phyloP scores from a whole-genome alignment of 352 stramenopile genomes.

The Pythium utonaiense region DNA sequence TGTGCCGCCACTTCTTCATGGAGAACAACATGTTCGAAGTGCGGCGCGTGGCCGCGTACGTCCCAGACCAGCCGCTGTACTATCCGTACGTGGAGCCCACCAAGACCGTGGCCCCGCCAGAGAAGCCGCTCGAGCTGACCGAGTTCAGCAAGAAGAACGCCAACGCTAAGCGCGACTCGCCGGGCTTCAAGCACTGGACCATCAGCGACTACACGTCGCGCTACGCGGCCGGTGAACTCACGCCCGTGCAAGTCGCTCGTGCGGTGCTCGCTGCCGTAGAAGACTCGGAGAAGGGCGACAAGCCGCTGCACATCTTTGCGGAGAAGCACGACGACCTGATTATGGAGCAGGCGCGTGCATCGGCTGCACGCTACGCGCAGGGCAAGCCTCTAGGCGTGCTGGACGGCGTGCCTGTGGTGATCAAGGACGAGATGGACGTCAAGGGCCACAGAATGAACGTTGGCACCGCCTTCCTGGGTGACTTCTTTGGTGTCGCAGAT shows the following conservation, averaged over 20 bases:
- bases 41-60: conserved; percentile 46
- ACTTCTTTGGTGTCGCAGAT: conserved; percentile 34
- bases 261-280: conserved; percentile 56
- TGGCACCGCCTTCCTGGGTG: conserved; percentile 75
- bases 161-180: conserved; percentile 20
- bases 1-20: conserved; percentile 41
- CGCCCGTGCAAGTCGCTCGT: conserved; percentile 65
- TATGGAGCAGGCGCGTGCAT: conserved; percentile 56
- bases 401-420: conserved; percentile 83
- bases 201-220: conserved; percentile 63
- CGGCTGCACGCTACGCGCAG: conserved; percentile 64
- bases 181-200: conserved; percentile 64
- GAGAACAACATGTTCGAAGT: conserved; percentile 67
- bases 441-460: conserved; percentile 61
- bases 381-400: conserved; percentile 67
- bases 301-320: conserved; percentile 66
- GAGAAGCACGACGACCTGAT: conserved; percentile 74
- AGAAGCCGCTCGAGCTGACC: conserved; percentile 17
- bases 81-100: conserved; percentile 63
- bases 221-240: conserved; percentile 34
- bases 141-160: conserved; percentile 25
- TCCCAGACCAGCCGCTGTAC: conserved; percentile 75
- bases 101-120: neutral
- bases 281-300: conserved; percentile 43
- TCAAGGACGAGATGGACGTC: conserved; percentile 88